A percentile compares a stretch with the other conserved stretches of the same genome.
Conservation (phyloP, 164 flowering plant genomes). For the Vitis rotundifolia region DNA sequence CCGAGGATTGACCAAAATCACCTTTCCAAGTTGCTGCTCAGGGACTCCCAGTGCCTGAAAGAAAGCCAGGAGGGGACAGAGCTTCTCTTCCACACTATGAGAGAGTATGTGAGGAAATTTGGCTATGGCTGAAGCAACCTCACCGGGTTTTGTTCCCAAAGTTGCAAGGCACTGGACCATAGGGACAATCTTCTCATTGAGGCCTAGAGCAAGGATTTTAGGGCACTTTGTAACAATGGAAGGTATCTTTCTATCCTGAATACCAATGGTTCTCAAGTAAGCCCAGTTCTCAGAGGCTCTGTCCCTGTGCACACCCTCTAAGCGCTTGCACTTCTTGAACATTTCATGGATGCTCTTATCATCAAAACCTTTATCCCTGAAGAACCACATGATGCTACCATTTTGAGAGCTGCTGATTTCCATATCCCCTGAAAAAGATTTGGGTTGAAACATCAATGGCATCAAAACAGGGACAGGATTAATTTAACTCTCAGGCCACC, state of each 20-base stretch:
- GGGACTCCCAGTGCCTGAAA: constrained; percentile 79
- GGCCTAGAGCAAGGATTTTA: constrained; percentile 65
- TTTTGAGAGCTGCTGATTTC: constrained; percentile 38
- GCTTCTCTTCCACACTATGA: constrained; percentile 92
- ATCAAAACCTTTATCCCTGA: constrained; percentile 79
- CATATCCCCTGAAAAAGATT: constrained; percentile 32
- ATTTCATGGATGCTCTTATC: constrained; percentile 61
- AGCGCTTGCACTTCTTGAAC: constrained; percentile 78
- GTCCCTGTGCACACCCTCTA: constrained; percentile 53
- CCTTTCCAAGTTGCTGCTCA: constrained; percentile 76
- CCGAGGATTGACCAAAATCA: constrained; percentile 80
- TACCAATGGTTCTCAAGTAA: constrained; percentile 78
- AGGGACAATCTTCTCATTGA: constrained; percentile 81
- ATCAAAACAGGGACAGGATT: too few relatives aligned
- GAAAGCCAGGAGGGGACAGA: constrained; percentile 90
- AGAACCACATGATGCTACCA: constrained; percentile 70
- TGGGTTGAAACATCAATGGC: not conserved
- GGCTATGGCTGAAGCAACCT: constrained; percentile 69
- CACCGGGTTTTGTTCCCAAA: constrained; percentile 65
- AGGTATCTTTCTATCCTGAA: constrained; percentile 82
- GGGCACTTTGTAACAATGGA: constrained; percentile 78
- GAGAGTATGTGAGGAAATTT: constrained; percentile 81
- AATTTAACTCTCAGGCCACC: too few relatives aligned
- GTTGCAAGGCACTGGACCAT: constrained; percentile 81
- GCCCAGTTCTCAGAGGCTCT: constrained; percentile 78